Evolutionary conservation across 2,329 filamentous ascomycete species (phyloP).

Genomic region (Clonostachys sp.): DNA sequence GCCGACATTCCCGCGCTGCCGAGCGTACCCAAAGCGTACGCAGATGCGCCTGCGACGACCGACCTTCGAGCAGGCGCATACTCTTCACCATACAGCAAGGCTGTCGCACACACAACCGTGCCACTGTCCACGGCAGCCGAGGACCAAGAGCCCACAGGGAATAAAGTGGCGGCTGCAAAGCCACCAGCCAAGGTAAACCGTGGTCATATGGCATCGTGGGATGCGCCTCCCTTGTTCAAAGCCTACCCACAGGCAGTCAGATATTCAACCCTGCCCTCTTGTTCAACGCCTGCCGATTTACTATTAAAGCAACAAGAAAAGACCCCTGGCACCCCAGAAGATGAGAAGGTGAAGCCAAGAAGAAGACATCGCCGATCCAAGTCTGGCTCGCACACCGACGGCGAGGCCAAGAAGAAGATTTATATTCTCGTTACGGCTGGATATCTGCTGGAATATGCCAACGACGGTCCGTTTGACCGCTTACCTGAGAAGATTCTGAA

Average conservation of each 20-base stretch:
- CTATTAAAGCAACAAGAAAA: conserved; percentile 59
- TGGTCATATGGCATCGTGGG: conserved; percentile 43
- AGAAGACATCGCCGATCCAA: conserved; percentile 41
- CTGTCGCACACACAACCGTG: conserved; percentile 10
- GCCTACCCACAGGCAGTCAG: conserved; percentile 82
- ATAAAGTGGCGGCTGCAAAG: neutral
- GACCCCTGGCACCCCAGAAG: conserved; percentile 17
- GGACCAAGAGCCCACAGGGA: neutral
- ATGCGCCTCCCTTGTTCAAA: conserved; percentile 76
- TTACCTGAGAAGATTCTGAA: conserved; percentile 70
- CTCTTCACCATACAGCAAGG: conserved; percentile 1
- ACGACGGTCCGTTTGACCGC: conserved; percentile 65
- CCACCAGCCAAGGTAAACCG: neutral
- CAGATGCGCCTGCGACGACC: neutral
- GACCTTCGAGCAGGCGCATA: neutral
- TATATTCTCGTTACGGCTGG: conserved; percentile 69
- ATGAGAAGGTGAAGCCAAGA: conserved; percentile 29
- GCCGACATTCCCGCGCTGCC: conserved; percentile 20
- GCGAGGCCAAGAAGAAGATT: conserved; percentile 68
- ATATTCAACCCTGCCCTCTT: conserved; percentile 65
- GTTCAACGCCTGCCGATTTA: conserved; percentile 62
- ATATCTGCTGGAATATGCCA: conserved; percentile 70
- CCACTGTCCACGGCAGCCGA: conserved; percentile 9
- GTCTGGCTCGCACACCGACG: conserved; percentile 32
- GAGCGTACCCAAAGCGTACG: conserved; percentile 14